Percentiles rank a stretch among this genome's conserved stretches.
Conservation (phyloP, 345 rosid genomes). For the Diplotaxis tenuifolia region DNA sequence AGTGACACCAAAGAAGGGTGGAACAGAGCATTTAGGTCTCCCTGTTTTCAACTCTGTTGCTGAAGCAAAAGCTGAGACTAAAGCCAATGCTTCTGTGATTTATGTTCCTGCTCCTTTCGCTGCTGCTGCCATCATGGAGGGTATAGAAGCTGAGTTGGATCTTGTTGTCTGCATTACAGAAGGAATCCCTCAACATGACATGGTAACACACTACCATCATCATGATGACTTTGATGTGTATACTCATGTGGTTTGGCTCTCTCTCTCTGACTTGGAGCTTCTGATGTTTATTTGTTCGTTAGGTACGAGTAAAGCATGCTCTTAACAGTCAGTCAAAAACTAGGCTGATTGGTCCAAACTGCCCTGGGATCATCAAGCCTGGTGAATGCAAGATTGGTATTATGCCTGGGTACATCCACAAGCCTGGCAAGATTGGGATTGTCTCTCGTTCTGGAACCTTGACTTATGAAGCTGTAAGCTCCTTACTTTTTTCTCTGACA, state of each 20-base stretch:
- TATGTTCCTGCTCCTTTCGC: constrained; percentile 98
- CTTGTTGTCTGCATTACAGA: constrained; percentile 91
- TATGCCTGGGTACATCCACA: constrained; percentile 98
- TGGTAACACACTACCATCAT: constrained; percentile 49
- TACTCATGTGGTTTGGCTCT: background rate
- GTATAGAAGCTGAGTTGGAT: constrained; percentile 82
- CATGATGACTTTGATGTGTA: background rate
- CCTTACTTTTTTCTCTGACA: background rate
- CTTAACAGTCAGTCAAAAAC: constrained; percentile 88
- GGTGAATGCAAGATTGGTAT: constrained; percentile 96
- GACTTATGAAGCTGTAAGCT: constrained; percentile 96
- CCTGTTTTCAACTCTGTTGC: constrained; percentile 96
- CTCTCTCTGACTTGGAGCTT: constrained; percentile 14
- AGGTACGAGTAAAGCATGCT: constrained; percentile 94
- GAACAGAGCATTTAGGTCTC: constrained; percentile 97
- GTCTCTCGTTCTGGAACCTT: constrained; percentile 97
- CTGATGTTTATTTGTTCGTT: background rate
- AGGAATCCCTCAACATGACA: constrained; percentile 96
- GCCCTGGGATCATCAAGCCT: constrained; percentile 95
- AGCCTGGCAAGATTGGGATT: constrained; percentile 92
- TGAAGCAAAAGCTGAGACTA: constrained; percentile 94
- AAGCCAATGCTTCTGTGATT: constrained; percentile 90
- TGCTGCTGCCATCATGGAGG: constrained; percentile 97
- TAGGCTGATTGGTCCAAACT: constrained; percentile 91
- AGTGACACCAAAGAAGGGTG: constrained; percentile 98